phyloP scores from a whole-genome alignment of 441 rosid species.

The Manihot esculenta region DNA sequence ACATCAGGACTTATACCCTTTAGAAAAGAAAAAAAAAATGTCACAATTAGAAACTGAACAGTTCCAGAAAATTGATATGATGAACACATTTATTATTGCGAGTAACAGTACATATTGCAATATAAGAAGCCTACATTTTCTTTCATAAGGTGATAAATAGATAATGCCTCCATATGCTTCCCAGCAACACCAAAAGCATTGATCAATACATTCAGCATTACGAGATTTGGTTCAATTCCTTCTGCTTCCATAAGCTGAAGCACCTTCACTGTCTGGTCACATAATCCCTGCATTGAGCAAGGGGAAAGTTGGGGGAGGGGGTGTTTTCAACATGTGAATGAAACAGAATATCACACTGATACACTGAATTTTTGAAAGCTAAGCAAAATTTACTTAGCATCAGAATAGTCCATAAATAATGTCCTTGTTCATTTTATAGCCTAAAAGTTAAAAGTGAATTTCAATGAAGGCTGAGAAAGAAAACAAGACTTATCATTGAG shows the following conservation, averaged over 20 bases:
- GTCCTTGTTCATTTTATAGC: background rate
- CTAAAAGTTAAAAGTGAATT: background rate
- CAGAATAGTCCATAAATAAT: background rate
- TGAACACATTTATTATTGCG: background rate
- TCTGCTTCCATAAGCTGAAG: slow-evolving; percentile 69
- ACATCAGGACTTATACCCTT: slow-evolving; percentile 71
- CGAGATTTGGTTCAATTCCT: slow-evolving; percentile 59
- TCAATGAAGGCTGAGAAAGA: background rate
- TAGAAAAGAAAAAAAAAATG: slow-evolving; percentile 21
- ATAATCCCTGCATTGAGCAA: slow-evolving; percentile 40
- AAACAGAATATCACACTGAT: background rate
- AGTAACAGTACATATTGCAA: background rate
- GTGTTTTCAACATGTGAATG: background rate
- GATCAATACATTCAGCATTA: slow-evolving; percentile 66
- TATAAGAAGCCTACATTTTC: slow-evolving; percentile 38
- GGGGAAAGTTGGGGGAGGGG: background rate
- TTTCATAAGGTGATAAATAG: slow-evolving; percentile 51
- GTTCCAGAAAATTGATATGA: background rate
- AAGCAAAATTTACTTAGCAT: background rate
- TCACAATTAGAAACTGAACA: slow-evolving; percentile 15
- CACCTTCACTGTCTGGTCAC: slow-evolving; percentile 60
- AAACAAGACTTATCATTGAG: background rate
- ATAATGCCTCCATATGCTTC: slow-evolving; percentile 56
- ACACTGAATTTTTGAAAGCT: background rate
- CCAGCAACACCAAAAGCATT: slow-evolving; percentile 71